phyloP scores from a whole-genome alignment of 208 protist genomes.

The Crithidia expoeki region DNA sequence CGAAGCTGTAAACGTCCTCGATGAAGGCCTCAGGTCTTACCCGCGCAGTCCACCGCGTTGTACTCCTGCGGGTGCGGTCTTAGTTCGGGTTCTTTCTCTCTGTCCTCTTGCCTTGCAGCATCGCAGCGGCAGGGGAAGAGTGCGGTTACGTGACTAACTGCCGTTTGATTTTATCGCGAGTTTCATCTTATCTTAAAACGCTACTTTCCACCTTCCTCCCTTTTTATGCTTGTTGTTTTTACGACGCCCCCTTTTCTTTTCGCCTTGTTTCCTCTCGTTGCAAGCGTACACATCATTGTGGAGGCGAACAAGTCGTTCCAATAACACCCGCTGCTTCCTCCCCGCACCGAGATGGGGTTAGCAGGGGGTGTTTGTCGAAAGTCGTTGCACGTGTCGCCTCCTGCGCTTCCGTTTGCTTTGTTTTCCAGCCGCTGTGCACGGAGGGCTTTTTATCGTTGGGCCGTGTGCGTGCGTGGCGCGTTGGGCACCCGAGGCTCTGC shows the following conservation, averaged over 20 bases:
- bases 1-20: conserved; percentile 21
- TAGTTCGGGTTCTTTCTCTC: not conserved
- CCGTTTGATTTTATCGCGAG: not conserved
- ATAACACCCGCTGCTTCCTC: not conserved
- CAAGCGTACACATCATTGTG: not conserved
- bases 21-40: not conserved
- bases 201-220: not conserved
- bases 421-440: no score
- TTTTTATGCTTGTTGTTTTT: not conserved
- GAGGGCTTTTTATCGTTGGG: no score
- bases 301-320: not conserved
- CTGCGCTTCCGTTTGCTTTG: no score
- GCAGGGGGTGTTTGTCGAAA: not conserved
- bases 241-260: not conserved
- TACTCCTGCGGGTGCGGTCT: not conserved
- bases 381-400: not conserved
- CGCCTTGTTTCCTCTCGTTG: conserved; percentile 11
- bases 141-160: not conserved
- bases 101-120: not conserved
- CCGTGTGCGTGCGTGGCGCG: no score
- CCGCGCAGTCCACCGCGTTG: not conserved
- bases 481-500: no score
- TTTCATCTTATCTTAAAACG: conserved; percentile 4
- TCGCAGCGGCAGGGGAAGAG: not conserved
- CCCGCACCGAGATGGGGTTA: not conserved